Evolutionary conservation across 75 land plant genomes (phyloP), one percentile per base, ranked within the genome.

Genomic region (Azolla pinnata): DNA sequence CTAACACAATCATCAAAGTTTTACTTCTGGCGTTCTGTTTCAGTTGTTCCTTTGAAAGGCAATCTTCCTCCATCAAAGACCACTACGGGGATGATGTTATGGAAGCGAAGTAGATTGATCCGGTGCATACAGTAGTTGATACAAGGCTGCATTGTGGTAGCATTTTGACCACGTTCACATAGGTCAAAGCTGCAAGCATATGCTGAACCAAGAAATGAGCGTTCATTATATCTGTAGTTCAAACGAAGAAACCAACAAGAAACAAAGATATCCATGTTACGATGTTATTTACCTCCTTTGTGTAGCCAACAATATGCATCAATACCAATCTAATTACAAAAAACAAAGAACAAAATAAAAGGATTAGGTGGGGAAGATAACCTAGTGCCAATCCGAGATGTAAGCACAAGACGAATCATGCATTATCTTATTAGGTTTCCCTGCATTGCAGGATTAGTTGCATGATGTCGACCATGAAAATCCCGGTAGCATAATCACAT

Each of bases 231-330:
- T 8, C 24, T 9, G 18, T 51, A 18, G 9, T 9, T 51, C 17
- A 51, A 19, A 51, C 54, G 24, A 18, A 51, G 16, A 42, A 10
- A 42, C 44, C 10, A 10, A 42, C 44, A 42, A 10, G n/a, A n/a
- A n/a, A 46, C n/a, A 46, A 46, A 3, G 49, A 46, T 46, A n/a
- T n/a, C n/a, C n/a, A n/a, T 58, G 44, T 16, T 26, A n/a, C n/a
- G n/a, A n/a, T n/a, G n/a, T 31, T n/a, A 17, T 38, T 38, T 65
- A 88, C 93, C 93, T 67, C 93, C 93, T 70, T 85, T 88, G 66
- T 88, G 89, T 18, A 88, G 83, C 93, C 93, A 88, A 42, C 86
- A 85, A 64, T 85, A 85, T 7, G 93, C 93, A 75, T 88, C 93
- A 48, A 88, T 79, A 2, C 88, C 93, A 14, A 88, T 85, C 92